Evolutionary conservation across 805 yeast genomes (phyloP).

Genomic region (Candida sithepensis): DNA sequence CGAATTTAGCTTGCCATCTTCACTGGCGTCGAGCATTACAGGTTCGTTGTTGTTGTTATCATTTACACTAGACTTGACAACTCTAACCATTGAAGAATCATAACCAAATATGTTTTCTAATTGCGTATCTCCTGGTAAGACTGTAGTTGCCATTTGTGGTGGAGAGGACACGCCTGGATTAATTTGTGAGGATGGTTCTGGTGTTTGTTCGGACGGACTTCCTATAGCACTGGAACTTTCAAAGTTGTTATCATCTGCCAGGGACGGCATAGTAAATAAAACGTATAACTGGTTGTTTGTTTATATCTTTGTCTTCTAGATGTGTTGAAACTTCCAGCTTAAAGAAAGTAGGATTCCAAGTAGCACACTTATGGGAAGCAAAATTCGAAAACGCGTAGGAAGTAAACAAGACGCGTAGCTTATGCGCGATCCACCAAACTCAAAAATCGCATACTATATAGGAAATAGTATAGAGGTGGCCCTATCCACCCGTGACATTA

Average conservation of each 20-base stretch:
- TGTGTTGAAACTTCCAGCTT: no score
- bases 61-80: not conserved
- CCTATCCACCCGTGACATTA: no score
- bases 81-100: not conserved
- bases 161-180: slow-evolving; percentile 14
- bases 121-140: not conserved
- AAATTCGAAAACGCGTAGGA: no score
- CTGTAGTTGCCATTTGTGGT: slow-evolving; percentile 1
- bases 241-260: not conserved
- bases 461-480: no score
- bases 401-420: no score
- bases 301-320: no score
- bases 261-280: not conserved
- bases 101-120: slow-evolving; percentile 5
- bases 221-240: not conserved
- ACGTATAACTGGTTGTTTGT: no score
- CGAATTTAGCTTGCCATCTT: not conserved
- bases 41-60: not conserved
- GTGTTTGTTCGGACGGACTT: slow-evolving; percentile 5
- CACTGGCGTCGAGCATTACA: not conserved
- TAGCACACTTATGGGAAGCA: no score
- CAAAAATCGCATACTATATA: no score
- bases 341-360: no score
- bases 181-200: slow-evolving; percentile 23
- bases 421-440: no score